These are phyloP conservation scores for Saccharomyces mikatae DNA, from an alignment of 805 yeast species.

Conservation along the genomic window DNA sequence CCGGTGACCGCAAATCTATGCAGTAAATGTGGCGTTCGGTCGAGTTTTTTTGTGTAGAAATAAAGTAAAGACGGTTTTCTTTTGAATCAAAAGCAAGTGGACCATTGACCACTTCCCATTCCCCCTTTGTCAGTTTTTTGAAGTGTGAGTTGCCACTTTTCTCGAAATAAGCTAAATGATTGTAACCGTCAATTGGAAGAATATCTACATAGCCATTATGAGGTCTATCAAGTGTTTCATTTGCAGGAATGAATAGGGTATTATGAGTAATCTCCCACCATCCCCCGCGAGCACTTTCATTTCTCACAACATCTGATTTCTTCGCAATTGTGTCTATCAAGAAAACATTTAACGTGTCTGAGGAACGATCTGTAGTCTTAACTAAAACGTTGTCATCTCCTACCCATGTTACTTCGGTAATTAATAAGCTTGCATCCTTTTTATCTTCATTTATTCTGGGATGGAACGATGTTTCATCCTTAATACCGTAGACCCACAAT, in stretches of 20 bases:
- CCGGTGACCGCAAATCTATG: constrained; percentile 44
- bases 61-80: constrained; percentile 45
- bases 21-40: constrained; percentile 79
- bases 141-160: constrained; percentile 57
- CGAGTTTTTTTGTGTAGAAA: constrained; percentile 70
- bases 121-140: constrained; percentile 57
- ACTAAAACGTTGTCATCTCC: constrained; percentile 46
- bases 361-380: constrained; percentile 55
- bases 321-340: constrained; percentile 39
- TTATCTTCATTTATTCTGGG: constrained; percentile 37
- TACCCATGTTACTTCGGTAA: constrained; percentile 69
- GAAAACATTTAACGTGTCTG: constrained; percentile 54
- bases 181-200: constrained; percentile 50
- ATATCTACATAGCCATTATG: constrained; percentile 78
- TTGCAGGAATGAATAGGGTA: constrained; percentile 49
- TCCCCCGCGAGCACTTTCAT: constrained; percentile 43
- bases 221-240: constrained; percentile 34
- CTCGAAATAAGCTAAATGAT: constrained; percentile 77
- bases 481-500: constrained; percentile 39
- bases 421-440: constrained; percentile 35
- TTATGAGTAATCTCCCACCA: constrained; percentile 77
- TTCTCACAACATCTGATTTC: constrained; percentile 38
- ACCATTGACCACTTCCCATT: constrained; percentile 85
- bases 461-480: constrained; percentile 27
- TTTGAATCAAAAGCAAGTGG: constrained; percentile 53